These are phyloP conservation scores for Penicillium sp. DNA, from an alignment of 2,329 filamentous ascomycete species.

Conservation along the genomic window DNA sequence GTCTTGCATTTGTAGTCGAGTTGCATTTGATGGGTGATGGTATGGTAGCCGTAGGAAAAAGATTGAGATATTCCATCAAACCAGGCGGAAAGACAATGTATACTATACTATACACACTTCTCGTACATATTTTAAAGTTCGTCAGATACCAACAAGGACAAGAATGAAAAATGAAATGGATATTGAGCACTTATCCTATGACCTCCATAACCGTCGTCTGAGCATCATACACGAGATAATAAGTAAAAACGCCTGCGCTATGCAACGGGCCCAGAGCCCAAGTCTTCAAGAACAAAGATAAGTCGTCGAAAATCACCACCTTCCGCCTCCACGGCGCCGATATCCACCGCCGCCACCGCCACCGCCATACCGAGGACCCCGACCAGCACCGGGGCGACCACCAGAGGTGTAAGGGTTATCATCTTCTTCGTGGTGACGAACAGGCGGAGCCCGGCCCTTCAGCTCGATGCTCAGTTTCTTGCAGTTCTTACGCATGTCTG, in stretches of 20 bases:
- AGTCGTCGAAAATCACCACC: conserved; percentile 35
- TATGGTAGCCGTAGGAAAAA: too few species aligned
- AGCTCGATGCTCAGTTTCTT: conserved; percentile 85
- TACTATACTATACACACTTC: background rate
- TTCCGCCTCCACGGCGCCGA: conserved; percentile 40
- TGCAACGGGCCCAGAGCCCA: conserved; percentile 30
- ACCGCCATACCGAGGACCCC: conserved; percentile 42
- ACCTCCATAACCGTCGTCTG: conserved; percentile 21
- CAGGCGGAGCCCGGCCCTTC: conserved; percentile 65
- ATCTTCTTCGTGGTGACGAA: conserved; percentile 56
- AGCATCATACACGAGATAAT: conserved; percentile 27
- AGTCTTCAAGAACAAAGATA: conserved; percentile 5
- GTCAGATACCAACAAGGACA: background rate
- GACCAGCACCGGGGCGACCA: conserved; percentile 40
- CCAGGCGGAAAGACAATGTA: background rate
- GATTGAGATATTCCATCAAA: too few species aligned
- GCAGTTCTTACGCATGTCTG: conserved; percentile 93
- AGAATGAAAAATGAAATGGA: conserved; percentile 13
- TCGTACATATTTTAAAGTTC: background rate
- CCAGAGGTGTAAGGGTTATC: conserved; percentile 51
- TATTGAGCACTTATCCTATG: conserved; percentile 22
- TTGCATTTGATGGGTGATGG: too few species aligned
- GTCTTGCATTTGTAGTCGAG: background rate
- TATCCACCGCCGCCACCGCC: conserved; percentile 51
- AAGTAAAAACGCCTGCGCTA: conserved; percentile 43